A percentile compares a stretch with the other conserved stretches of the same genome.
phyloP scores from a whole-genome alignment of 2,329 filamentous ascomycete genomes.

The Gaeumannomyces tritici region DNA sequence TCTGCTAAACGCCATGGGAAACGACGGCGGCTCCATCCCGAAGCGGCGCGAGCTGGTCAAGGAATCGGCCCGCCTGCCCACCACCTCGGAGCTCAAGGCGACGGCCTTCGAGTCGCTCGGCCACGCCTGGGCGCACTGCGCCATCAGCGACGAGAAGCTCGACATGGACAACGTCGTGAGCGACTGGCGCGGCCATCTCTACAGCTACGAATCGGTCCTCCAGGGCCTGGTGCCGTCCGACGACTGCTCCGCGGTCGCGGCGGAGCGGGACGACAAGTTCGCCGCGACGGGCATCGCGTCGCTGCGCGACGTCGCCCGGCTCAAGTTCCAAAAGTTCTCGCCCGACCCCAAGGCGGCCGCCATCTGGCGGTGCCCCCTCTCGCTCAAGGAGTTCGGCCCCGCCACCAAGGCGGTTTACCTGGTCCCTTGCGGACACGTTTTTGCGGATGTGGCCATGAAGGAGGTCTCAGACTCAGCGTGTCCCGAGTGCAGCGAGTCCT shows the following conservation, averaged over 20 bases:
- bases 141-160: constrained; percentile 71
- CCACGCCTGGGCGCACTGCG: constrained; percentile 81
- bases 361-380: constrained; percentile 73
- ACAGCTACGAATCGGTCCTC: constrained; percentile 89
- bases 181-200: constrained; percentile 74
- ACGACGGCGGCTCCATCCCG: constrained; percentile 94
- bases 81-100: constrained; percentile 80
- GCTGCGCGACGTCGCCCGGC: constrained; percentile 76
- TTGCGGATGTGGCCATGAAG: constrained; percentile 76
- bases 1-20: constrained; percentile 59
- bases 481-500: constrained; percentile 66
- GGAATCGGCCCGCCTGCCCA: constrained; percentile 75
- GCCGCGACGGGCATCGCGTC: constrained; percentile 58
- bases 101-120: constrained; percentile 74
- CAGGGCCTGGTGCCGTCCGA: constrained; percentile 47
- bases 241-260: constrained; percentile 46
- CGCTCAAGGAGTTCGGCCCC: constrained; percentile 75
- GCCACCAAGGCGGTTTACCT: constrained; percentile 75
- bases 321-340: constrained; percentile 55
- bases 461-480: constrained; percentile 59
- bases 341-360: constrained; percentile 24
- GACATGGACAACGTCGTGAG: constrained; percentile 66
- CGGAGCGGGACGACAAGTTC: constrained; percentile 25
- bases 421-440: constrained; percentile 91
- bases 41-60: constrained; percentile 94